Evolutionary conservation across 805 yeast species (phyloP).

Genomic region (Candida golubevii): DNA sequence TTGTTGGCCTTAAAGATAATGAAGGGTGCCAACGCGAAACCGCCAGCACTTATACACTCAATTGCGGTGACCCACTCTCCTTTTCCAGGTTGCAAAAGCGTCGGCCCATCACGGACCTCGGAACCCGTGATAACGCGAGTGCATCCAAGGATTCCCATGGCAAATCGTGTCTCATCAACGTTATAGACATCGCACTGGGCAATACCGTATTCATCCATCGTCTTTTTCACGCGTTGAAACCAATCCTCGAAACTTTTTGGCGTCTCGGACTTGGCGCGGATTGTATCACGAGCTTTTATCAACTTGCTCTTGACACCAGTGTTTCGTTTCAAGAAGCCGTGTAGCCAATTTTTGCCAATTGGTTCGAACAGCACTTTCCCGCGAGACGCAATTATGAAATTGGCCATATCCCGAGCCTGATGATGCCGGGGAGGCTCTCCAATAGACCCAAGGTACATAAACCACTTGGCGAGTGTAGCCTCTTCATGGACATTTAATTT

Average conservation of each 20-base stretch:
- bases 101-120: not conserved
- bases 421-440: not conserved
- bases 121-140: not conserved
- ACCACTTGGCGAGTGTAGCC: no score
- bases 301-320: not conserved
- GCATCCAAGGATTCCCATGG: not conserved
- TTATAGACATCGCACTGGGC: not conserved
- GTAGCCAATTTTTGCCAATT: not conserved
- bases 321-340: not conserved
- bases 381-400: not conserved
- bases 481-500: no score
- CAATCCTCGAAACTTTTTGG: no score
- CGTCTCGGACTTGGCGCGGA: no score
- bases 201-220: not conserved
- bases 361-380: not conserved
- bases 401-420: not conserved
- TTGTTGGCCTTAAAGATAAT: not conserved
- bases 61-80: not conserved
- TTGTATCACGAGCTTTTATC: no score
- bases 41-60: not conserved
- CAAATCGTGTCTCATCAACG: not conserved
- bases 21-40: no score
- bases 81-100: not conserved
- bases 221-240: not conserved
- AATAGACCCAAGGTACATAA: no score